Base-by-base conservation (phyloP, 345 rosid genomes). In the Hypericum androsaemum region DNA sequence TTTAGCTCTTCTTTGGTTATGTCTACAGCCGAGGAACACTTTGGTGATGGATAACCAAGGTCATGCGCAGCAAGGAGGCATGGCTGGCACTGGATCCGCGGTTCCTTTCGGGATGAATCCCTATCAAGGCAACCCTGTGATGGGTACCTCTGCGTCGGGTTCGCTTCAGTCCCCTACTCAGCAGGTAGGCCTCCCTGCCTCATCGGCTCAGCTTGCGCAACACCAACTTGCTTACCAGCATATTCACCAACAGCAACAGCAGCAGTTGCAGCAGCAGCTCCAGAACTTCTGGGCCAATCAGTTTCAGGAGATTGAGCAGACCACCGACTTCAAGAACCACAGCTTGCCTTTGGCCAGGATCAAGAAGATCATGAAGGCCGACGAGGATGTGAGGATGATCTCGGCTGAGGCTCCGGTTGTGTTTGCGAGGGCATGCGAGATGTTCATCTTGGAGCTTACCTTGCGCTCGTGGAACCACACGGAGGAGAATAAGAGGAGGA, bases 291-390 rank as follows among this genome's bases (percentile, higher is more conserved):
- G 98, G 98, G 78, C 75, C 47, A 80, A 64, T 32, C 98, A 92
- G 57, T 77, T 74, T 70, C 83, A 83, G 54, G 96, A 92, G 45
- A 79, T 92, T 1, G 95, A 82, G 56, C 81, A 77, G 52, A 85
- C 83, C 32, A 69, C 82, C 0, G 98, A 87, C 65, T 90, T 90
- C 72, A 90, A 83, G 80, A 82, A 82, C 70, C 98, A 92, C 56
- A 87, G 88, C 76, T 89, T 92, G 66, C 96, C 98, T 0, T 57
- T 90, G 4, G 96, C 96, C 0, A 82, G 98, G 72, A 90, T 90
- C 76, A 90, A 90, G 83, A 90, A 90, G 68, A 90, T 90, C 83
- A 90, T 90, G 98, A 90, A 90, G 67, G 98, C 98, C 0, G 98
- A 90, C 7, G 98, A 90, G 63, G 98, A 90, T 39, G 98, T 90